Base-by-base conservation (phyloP, 768 basidiomycete genomes). In the Piloderma croceum region DNA sequence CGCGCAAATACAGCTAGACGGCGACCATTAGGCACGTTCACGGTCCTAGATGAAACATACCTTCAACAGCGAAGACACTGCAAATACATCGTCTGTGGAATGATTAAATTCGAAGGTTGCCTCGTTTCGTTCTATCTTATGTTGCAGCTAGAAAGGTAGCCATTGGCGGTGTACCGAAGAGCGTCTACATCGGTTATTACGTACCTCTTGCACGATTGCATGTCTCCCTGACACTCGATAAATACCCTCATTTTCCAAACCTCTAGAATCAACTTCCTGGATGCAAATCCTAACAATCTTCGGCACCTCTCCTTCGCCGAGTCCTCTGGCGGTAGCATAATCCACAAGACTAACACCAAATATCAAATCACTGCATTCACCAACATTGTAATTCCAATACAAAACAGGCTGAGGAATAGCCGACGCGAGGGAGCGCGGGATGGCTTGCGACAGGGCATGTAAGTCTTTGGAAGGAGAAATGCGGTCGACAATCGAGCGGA, bases 291-390 rank as follows among this genome's bases (percentile, higher is more conserved):
- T 70, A 11, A 94, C 66, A 38, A 93, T 85, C 59, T 79, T 85
- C 0, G 92, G 92, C 23, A 86, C 68, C 7, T 83, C 77, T 9
- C 77, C 78, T 45, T 92, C 89, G 13, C 63, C 67, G 13, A 89
- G 64, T 31, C 76, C 77, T 46, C 90, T 77, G 7, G 87, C 74
- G 27, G 83, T 90, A 12, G 91, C 88, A 54, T 96, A 94, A 54
- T 93, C 91, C 29, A 84, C 81, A 42, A 96, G 64, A 49, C 77
- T 83, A 48, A 93, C 80, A 18, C 91, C 92, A 55, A 94, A 96
- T 24, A 93, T 86, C 19, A 96, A 63, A 59, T 93, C 90, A 38
- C 74, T 77, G 54, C 91, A 96, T 56, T 81, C 79, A 19, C 92
- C 92, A 19, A 94, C 84, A 45, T 73, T 69, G 41, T 76, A 83